Conservation (phyloP, 1,284 basidiomycete genomes). For the Trametes pubescens region DNA sequence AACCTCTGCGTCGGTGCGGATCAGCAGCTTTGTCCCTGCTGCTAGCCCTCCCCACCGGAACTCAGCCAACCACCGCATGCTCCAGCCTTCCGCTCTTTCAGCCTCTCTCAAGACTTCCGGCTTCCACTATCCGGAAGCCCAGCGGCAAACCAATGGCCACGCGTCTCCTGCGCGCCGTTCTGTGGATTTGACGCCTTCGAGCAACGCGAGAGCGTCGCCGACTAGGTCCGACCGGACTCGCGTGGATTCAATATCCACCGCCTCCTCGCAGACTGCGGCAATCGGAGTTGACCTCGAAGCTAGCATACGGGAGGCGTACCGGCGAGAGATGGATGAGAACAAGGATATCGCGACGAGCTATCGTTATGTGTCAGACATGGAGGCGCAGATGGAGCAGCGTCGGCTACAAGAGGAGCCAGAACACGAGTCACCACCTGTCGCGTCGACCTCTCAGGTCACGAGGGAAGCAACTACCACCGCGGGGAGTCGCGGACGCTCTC, state of each 20-base stretch:
- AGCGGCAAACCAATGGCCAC: conserved; percentile 25
- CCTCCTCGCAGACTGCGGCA: conserved; percentile 39
- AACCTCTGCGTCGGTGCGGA: conserved; percentile 48
- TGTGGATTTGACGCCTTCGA: conserved; percentile 28
- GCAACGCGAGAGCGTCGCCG: conserved; percentile 18
- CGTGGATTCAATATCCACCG: conserved; percentile 38
- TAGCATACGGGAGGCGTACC: conserved; percentile 53
- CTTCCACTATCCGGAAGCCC: conserved; percentile 61
- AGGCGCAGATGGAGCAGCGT: conserved; percentile 59
- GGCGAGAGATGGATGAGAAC: conserved; percentile 65
- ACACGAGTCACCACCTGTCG: conserved; percentile 15
- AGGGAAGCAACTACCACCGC: conserved; percentile 11
- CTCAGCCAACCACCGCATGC: conserved; percentile 46
- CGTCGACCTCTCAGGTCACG: conserved; percentile 19
- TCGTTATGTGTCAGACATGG: conserved; percentile 66
- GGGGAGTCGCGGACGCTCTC: conserved; percentile 36
- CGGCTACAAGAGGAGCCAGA: conserved; percentile 25
- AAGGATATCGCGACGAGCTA: conserved; percentile 75
- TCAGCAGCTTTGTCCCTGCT: conserved; percentile 65
- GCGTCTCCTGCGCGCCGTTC: conserved; percentile 15
- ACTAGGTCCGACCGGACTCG: conserved; percentile 29
- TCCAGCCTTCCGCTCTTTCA: conserved; percentile 68
- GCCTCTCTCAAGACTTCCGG: conserved; percentile 68
- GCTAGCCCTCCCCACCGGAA: conserved; percentile 48
- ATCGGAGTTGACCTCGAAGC: conserved; percentile 37